Conservation (phyloP, 257 asterid species). For the Solanum ossicruentum region DNA sequence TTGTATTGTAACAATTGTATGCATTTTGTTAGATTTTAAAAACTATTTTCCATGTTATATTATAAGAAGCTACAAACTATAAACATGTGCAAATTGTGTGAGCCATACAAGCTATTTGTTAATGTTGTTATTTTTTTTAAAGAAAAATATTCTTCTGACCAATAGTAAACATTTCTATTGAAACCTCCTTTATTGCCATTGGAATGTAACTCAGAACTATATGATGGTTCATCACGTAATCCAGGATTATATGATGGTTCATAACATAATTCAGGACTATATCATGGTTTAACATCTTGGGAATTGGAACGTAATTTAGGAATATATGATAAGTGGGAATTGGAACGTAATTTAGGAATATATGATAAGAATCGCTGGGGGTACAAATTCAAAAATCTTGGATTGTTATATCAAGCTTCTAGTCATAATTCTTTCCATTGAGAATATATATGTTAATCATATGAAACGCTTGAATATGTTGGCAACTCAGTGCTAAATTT, state of each 20-base stretch:
- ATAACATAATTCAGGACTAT: no score
- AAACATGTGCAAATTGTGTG: no score
- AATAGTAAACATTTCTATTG: neutral
- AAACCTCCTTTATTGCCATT: neutral
- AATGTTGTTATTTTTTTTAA: neutral
- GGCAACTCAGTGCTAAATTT: constrained; percentile 33
- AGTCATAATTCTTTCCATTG: constrained; percentile 16
- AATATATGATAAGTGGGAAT: neutral
- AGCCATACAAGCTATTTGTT: neutral
- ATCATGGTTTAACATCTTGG: no score
- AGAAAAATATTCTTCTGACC: neutral
- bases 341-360: no score
- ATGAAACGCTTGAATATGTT: constrained; percentile 25
- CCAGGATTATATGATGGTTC: no score
- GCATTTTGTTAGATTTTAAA: neutral
- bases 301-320: no score
- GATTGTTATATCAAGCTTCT: constrained; percentile 20
- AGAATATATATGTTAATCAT: neutral
- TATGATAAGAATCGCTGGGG: neutral
- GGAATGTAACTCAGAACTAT: no score
- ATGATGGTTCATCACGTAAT: no score
- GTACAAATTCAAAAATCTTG: constrained; percentile 19
- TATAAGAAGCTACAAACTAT: neutral
- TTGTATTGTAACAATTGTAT: neutral
- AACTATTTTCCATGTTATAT: neutral